phyloP scores from a whole-genome alignment of 1,139 yeast genomes.

The Ashbya aceris region DNA sequence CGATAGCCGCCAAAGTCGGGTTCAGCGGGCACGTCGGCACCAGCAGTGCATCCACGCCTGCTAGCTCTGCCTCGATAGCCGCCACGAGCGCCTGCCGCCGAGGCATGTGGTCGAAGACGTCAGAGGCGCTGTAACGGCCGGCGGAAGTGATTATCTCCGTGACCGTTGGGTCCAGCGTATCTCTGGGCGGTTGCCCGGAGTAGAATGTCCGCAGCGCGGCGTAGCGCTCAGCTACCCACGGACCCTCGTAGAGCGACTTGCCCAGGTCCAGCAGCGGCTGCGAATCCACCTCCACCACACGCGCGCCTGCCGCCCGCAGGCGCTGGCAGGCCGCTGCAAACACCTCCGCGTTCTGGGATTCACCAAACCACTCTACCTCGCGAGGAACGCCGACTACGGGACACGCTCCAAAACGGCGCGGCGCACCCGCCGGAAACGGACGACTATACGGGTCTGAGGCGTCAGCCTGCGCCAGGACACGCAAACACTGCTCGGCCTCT shows the following conservation, averaged over 20 bases:
- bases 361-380: constrained; percentile 70
- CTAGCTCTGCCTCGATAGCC: constrained; percentile 46
- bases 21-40: constrained; percentile 93
- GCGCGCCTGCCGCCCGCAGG: constrained; percentile 48
- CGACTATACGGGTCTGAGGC: constrained; percentile 74
- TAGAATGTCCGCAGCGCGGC: constrained; percentile 72
- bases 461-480: constrained; percentile 64
- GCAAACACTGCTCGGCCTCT: constrained; percentile 75
- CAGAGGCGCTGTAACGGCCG: constrained; percentile 67
- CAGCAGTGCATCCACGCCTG: constrained; percentile 60
- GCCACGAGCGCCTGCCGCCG: constrained; percentile 69
- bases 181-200: constrained; percentile 61
- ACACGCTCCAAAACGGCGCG: constrained; percentile 37
- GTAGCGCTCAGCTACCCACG: constrained; percentile 97
- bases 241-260: constrained; percentile 86
- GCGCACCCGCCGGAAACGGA: constrained; percentile 57
- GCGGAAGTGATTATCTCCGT: constrained; percentile 67
- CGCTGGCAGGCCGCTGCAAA: constrained; percentile 52
- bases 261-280: constrained; percentile 72
- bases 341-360: constrained; percentile 61
- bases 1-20: constrained; percentile 67
- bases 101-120: constrained; percentile 76
- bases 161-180: constrained; percentile 78
- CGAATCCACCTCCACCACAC: constrained; percentile 56
- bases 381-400: constrained; percentile 61